Evolutionary conservation across 2,329 filamentous ascomycete species (phyloP).

Genomic region (Epichloe gansuensis): DNA sequence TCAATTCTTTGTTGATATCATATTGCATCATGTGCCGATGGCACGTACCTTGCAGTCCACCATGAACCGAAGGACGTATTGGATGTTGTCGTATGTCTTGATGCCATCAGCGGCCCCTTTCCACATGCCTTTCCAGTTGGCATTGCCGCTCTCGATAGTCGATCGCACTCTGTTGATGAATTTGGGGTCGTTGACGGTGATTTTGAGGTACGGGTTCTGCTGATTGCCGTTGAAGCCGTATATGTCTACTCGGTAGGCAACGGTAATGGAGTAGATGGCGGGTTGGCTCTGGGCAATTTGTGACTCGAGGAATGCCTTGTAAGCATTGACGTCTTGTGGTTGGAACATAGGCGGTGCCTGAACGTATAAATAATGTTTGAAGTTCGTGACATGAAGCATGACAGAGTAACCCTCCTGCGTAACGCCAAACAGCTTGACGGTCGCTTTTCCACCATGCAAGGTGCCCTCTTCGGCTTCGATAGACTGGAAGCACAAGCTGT

Average conservation of each 20-base stretch:
- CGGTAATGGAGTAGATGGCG: constrained; percentile 65
- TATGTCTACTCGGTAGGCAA: constrained; percentile 80
- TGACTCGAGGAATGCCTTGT: constrained; percentile 67
- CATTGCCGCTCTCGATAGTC: constrained; percentile 58
- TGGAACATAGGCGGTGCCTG: constrained; percentile 75
- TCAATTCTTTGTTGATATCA: constrained; percentile 7
- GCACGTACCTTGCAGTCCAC: constrained; percentile 71
- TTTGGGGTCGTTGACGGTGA: constrained; percentile 72
- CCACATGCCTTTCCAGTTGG: constrained; percentile 91
- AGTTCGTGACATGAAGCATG: constrained; percentile 86
- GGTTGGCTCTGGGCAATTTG: constrained; percentile 62
- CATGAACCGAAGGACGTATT: constrained; percentile 95
- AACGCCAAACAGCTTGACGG: constrained; percentile 88
- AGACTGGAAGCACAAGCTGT: constrained; percentile 80
- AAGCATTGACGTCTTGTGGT: constrained; percentile 63
- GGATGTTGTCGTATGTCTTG: constrained; percentile 88
- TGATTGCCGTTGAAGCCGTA: constrained; percentile 91
- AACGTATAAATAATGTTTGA: constrained; percentile 92
- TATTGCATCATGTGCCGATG: neutral
- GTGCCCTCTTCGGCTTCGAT: constrained; percentile 91
- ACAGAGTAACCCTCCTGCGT: constrained; percentile 77
- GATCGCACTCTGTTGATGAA: constrained; percentile 3
- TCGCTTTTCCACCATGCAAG: constrained; percentile 58
- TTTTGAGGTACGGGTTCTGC: constrained; percentile 83
- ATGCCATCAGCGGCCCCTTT: constrained; percentile 53